phyloP scores from a whole-genome alignment of 2,329 filamentous ascomycete species.

The Aspergillus arachidicola region DNA sequence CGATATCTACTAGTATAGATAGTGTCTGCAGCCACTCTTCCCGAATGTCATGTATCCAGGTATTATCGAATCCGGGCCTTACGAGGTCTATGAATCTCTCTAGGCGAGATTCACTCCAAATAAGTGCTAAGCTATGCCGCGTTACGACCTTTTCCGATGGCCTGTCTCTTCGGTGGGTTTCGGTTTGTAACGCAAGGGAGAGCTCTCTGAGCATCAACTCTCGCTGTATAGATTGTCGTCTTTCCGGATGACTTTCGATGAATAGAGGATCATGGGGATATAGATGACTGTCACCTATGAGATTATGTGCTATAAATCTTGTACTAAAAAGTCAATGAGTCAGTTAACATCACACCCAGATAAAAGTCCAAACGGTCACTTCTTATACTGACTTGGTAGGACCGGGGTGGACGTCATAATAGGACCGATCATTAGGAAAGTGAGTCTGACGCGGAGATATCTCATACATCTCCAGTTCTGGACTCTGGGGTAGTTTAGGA shows the following conservation, averaged over 20 bases:
- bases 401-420: neutral
- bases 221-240: neutral
- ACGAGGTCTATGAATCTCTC: slow-evolving; percentile 10
- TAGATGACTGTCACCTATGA: neutral
- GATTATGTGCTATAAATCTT: neutral
- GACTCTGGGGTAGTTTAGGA: neutral
- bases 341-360: neutral
- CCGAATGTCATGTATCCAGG: neutral
- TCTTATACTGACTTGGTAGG: neutral
- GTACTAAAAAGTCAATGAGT: neutral
- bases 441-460: neutral
- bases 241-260: neutral
- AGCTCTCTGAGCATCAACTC: neutral
- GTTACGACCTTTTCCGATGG: slow-evolving; percentile 14
- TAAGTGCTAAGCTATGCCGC: slow-evolving; percentile 4
- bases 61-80: neutral
- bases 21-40: slow-evolving; percentile 11
- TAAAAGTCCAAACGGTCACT: too few relatives aligned
- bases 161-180: neutral
- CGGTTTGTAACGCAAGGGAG: neutral
- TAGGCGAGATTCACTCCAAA: slow-evolving; percentile 16
- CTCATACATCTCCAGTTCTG: neutral
- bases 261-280: neutral
- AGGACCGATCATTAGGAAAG: neutral
- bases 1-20: slow-evolving; percentile 15